Conservation (phyloP, 2,329 filamentous ascomycete species). For the Diaporthe ampelina region DNA sequence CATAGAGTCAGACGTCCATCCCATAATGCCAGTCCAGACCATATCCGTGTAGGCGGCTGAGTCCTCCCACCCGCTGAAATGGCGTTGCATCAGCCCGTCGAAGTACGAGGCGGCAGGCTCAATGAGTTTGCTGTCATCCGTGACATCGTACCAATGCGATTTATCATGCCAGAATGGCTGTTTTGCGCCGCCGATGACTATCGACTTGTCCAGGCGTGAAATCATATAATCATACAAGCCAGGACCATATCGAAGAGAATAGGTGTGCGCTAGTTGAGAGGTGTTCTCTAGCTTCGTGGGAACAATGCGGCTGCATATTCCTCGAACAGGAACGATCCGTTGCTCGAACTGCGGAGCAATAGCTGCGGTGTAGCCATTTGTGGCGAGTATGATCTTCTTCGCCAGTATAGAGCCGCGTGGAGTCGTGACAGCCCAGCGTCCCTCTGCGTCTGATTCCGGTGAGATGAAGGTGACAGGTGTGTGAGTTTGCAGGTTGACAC, state of each 20-base stretch:
- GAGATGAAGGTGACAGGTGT: conserved; percentile 41
- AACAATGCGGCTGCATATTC: conserved; percentile 51
- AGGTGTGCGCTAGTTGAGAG: conserved; percentile 46
- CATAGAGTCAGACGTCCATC: conserved; percentile 31
- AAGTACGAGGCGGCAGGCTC: conserved; percentile 59
- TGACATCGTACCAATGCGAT: conserved; percentile 60
- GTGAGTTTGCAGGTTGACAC: conserved; percentile 28
- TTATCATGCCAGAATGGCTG: conserved; percentile 50
- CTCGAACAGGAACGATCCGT: conserved; percentile 74
- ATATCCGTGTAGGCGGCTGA: conserved; percentile 51
- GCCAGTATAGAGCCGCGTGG: conserved; percentile 67
- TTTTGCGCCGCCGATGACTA: conserved; percentile 55
- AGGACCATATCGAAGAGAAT: conserved; percentile 45
- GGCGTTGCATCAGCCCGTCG: conserved; percentile 61
- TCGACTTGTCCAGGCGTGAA: conserved; percentile 58
- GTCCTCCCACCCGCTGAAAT: conserved; percentile 64
- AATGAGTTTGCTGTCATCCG: conserved; percentile 61
- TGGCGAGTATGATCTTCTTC: conserved; percentile 72
- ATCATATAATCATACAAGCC: conserved; percentile 55
- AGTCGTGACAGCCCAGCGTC: conserved; percentile 64
- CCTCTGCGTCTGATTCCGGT: conserved; percentile 39
- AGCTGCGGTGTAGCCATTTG: conserved; percentile 76
- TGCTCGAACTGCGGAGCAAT: conserved; percentile 70
- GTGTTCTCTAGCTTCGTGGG: conserved; percentile 10
- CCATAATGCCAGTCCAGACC: conserved; percentile 52